Percentiles rank a stretch among this genome's conserved stretches.
Evolutionary conservation across 768 basidiomycete species (phyloP).

Genomic region (Trametes cingulata): DNA sequence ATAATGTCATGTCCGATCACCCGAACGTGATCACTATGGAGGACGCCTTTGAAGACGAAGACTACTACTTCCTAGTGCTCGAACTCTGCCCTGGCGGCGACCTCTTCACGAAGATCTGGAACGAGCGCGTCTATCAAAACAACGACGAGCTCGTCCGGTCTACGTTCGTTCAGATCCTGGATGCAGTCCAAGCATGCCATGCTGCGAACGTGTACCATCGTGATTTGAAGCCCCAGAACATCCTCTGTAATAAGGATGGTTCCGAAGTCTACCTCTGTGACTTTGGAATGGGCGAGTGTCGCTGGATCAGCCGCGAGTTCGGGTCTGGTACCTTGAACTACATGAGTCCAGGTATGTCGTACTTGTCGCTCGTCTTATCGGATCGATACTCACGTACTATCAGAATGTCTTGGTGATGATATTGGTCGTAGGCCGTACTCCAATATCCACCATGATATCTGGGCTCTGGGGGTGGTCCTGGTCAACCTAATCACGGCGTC

Average conservation of each 20-base stretch:
- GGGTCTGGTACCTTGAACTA: slow-evolving; percentile 26
- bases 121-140: slow-evolving; percentile 32
- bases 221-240: slow-evolving; percentile 99
- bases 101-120: slow-evolving; percentile 47
- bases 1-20: slow-evolving; percentile 53
- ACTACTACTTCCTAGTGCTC: slow-evolving; percentile 67
- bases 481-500: slow-evolving; percentile 75
- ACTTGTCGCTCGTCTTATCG: no score
- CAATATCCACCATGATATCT: slow-evolving; percentile 65
- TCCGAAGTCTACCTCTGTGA: slow-evolving; percentile 46
- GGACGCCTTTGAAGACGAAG: slow-evolving; percentile 58
- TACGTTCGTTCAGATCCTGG: slow-evolving; percentile 51
- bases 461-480: slow-evolving; percentile 81
- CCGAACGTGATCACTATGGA: slow-evolving; percentile 70
- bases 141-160: slow-evolving; percentile 17
- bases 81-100: slow-evolving; percentile 46
- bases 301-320: slow-evolving; percentile 19
- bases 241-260: slow-evolving; percentile 56
- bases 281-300: slow-evolving; percentile 36
- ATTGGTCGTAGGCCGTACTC: slow-evolving; percentile 49
- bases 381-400: not conserved
- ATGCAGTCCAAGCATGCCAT: slow-evolving; percentile 54
- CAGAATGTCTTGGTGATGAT: slow-evolving; percentile 40
- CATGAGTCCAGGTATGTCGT: slow-evolving; percentile 27
- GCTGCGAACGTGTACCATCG: slow-evolving; percentile 75